These are phyloP conservation scores for Penicillium macrosclerotiorum DNA, from an alignment of 495 filamentous ascomycete genomes.

Conservation along the genomic window DNA sequence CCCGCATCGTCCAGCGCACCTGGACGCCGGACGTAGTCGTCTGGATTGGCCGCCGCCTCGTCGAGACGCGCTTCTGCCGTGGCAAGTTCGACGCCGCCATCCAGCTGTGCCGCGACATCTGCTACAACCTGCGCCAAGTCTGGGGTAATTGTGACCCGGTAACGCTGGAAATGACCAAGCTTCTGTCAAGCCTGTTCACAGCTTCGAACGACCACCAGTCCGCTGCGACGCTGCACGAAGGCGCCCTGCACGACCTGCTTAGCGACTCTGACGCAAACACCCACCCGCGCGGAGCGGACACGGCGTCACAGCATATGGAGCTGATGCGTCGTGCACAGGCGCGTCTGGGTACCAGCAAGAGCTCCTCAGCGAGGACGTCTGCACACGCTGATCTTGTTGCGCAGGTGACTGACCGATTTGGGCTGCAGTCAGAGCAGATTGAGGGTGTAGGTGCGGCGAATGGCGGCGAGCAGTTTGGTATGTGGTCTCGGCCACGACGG, in stretches of 20 bases:
- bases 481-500: constrained; percentile 40
- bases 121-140: constrained; percentile 61
- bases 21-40: constrained; percentile 55
- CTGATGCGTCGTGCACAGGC: constrained; percentile 46
- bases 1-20: constrained; percentile 56
- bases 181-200: constrained; percentile 55
- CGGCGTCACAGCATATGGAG: constrained; percentile 47
- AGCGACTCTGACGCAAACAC: constrained; percentile 43
- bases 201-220: constrained; percentile 48
- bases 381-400: constrained; percentile 28
- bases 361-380: constrained; percentile 10
- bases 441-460: constrained; percentile 21
- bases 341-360: constrained; percentile 27
- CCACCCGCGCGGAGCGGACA: constrained; percentile 30
- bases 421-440: constrained; percentile 26
- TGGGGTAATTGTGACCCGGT: constrained; percentile 54
- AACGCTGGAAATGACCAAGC: constrained; percentile 53
- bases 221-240: constrained; percentile 54
- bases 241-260: constrained; percentile 47
- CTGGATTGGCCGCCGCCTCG: constrained; percentile 54
- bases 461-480: constrained; percentile 30
- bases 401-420: constrained; percentile 34
- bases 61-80: constrained; percentile 54
- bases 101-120: constrained; percentile 57
- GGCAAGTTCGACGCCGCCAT: constrained; percentile 45